A percentile compares a stretch with the other conserved stretches of the same genome.
Evolutionary conservation across 768 basidiomycete species (phyloP).

Genomic region (Naganishia antarctica): DNA sequence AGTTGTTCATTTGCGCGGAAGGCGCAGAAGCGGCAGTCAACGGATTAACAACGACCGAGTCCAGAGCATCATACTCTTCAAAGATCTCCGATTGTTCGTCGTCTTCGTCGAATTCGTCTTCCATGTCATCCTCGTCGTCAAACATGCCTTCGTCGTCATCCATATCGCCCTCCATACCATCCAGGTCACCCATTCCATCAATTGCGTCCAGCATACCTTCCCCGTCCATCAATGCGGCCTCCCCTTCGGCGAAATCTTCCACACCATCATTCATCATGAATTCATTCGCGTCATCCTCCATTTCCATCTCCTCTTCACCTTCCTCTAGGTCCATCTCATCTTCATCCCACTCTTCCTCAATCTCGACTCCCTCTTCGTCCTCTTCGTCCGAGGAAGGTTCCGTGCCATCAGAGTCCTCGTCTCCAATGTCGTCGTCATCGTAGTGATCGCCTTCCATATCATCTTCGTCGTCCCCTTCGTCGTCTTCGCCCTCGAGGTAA

Average conservation of each 20-base stretch:
- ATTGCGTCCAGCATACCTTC: conserved; percentile 11
- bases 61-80: conserved; percentile 25
- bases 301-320: conserved; percentile 30
- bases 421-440: conserved; percentile 29
- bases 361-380: conserved; percentile 40
- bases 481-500: conserved; percentile 59
- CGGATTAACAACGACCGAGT: conserved; percentile 26
- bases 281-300: conserved; percentile 51
- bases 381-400: conserved; percentile 38
- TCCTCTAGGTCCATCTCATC: conserved; percentile 32
- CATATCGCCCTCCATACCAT: conserved; percentile 50
- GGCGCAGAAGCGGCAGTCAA: conserved; percentile 23
- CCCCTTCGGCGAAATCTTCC: conserved; percentile 8
- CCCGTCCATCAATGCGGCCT: conserved; percentile 20
- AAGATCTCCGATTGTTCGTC: conserved; percentile 24
- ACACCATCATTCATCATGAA: conserved; percentile 22
- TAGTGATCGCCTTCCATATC: conserved; percentile 33
- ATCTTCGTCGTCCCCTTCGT: conserved; percentile 59
- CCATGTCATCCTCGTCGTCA: conserved; percentile 28
- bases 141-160: conserved; percentile 59
- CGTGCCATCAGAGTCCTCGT: conserved; percentile 34
- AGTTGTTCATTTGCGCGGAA: conserved; percentile 27
- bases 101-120: conserved; percentile 23
- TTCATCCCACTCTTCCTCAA: conserved; percentile 40
- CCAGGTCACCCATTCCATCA: conserved; percentile 16